Evolutionary conservation across 768 basidiomycete genomes (phyloP).

Genomic region (Boletus bicolor): DNA sequence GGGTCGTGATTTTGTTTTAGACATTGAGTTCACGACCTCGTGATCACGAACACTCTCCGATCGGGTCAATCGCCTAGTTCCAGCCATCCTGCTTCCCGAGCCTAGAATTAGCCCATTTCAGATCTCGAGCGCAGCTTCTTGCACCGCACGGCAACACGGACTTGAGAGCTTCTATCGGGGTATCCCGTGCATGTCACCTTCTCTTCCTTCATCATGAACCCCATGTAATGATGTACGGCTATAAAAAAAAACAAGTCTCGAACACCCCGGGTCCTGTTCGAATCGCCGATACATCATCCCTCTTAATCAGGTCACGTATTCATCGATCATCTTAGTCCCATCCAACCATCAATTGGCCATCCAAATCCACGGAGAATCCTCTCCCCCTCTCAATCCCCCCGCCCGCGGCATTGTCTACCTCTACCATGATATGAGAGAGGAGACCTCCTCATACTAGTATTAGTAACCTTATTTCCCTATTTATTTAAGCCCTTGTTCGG

Average conservation of each 20-base stretch:
- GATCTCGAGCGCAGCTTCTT: constrained; percentile 3
- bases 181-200: not conserved
- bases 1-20: not conserved
- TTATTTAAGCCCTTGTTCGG: not conserved
- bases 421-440: too few species aligned
- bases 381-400: not conserved
- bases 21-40: not conserved
- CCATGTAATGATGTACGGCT: not conserved
- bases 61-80: not conserved
- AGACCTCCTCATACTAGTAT: not conserved
- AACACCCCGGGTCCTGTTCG: not conserved
- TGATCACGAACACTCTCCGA: not conserved
- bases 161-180: constrained; percentile 9
- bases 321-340: not conserved
- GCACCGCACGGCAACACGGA: constrained; percentile 2
- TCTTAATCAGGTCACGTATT: not conserved
- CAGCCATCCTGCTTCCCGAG: not conserved
- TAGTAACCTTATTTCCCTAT: not conserved
- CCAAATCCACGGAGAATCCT: constrained; percentile 1
- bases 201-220: not conserved
- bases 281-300: not conserved
- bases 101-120: not conserved
- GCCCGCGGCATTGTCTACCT: not conserved
- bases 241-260: not conserved
- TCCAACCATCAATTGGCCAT: not conserved